Conservation (phyloP, 2,329 filamentous ascomycete genomes). For the Lecanicillium sp. region DNA sequence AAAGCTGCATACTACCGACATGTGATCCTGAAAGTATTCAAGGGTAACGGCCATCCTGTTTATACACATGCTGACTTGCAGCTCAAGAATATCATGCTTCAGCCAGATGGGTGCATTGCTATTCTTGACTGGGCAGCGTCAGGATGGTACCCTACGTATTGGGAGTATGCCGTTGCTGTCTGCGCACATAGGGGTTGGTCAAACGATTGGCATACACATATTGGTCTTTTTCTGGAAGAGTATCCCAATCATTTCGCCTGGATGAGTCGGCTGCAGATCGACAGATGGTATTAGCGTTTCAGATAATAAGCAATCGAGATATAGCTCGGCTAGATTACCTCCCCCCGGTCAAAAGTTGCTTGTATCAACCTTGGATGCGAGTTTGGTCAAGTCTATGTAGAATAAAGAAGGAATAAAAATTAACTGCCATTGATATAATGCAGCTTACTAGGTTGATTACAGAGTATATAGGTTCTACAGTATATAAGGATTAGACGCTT, state of each 20-base stretch:
- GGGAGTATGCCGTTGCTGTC: slow-evolving; percentile 6
- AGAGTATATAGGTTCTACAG: too few relatives aligned
- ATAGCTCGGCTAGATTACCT: not conserved
- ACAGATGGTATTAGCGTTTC: slow-evolving; percentile 3
- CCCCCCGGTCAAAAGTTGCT: not conserved
- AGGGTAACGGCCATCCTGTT: not conserved
- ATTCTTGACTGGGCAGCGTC: slow-evolving; percentile 6
- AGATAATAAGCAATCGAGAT: not conserved
- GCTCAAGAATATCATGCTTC: slow-evolving; percentile 4
- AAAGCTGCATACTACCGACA: slow-evolving; percentile 6
- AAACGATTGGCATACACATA: slow-evolving; percentile 4
- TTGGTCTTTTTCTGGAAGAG: slow-evolving; percentile 4
- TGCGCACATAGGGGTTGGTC: slow-evolving; percentile 2
- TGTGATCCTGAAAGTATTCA: slow-evolving; percentile 1
- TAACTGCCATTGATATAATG: too few relatives aligned
- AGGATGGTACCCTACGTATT: slow-evolving; percentile 5
- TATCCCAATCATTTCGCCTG: slow-evolving; percentile 3
- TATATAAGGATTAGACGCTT: too few relatives aligned
- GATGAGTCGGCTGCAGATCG: slow-evolving; percentile 4
- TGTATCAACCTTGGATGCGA: not conserved
- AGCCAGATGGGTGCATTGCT: slow-evolving; percentile 1
- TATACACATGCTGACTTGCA: slow-evolving; percentile 6
- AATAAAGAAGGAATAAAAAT: too few relatives aligned
- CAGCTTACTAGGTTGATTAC: too few relatives aligned
- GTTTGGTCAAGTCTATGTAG: too few relatives aligned